phyloP scores from a whole-genome alignment of 352 stramenopile species.

The Globisporangium canariense region DNA sequence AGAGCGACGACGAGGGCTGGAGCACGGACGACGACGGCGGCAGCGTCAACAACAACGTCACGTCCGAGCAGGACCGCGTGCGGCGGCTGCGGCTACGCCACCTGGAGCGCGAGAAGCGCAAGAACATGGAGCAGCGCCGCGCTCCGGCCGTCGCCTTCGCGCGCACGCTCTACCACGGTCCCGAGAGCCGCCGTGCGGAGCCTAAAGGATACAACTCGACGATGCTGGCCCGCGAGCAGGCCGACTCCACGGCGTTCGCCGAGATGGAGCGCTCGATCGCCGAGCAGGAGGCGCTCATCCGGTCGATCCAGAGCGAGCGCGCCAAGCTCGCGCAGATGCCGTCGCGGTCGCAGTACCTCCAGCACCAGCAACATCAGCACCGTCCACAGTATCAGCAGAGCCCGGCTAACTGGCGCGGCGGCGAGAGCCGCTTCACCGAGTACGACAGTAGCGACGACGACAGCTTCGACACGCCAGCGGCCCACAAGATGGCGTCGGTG shows the following conservation, averaged over 20 bases:
- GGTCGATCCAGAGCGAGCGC: constrained; percentile 35
- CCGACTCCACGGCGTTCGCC: constrained; percentile 29
- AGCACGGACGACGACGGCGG: constrained; percentile 9
- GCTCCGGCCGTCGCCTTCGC: not conserved
- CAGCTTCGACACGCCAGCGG: not conserved
- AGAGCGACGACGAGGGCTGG: constrained; percentile 19
- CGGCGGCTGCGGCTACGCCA: constrained; percentile 34
- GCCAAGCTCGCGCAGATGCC: constrained; percentile 16
- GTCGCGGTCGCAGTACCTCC: constrained; percentile 7
- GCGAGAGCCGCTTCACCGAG: constrained; percentile 15
- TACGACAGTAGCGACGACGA: constrained; percentile 17
- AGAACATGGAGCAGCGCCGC: constrained; percentile 13
- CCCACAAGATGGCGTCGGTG: too few species aligned
- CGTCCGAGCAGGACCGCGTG: constrained; percentile 22
- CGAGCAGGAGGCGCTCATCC: constrained; percentile 46
- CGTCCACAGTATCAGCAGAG: constrained; percentile 10
- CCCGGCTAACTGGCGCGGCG: constrained; percentile 7
- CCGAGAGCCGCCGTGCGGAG: not conserved
- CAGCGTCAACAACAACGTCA: not conserved
- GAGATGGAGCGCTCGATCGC: constrained; percentile 56
- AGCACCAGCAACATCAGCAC: constrained; percentile 1
- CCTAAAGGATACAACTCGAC: constrained; percentile 22
- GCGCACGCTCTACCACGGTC: constrained; percentile 15
- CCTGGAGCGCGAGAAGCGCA: constrained; percentile 37
- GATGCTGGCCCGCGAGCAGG: constrained; percentile 18